Conservation (phyloP, 768 basidiomycete genomes). For the Suillus tomentosus region DNA sequence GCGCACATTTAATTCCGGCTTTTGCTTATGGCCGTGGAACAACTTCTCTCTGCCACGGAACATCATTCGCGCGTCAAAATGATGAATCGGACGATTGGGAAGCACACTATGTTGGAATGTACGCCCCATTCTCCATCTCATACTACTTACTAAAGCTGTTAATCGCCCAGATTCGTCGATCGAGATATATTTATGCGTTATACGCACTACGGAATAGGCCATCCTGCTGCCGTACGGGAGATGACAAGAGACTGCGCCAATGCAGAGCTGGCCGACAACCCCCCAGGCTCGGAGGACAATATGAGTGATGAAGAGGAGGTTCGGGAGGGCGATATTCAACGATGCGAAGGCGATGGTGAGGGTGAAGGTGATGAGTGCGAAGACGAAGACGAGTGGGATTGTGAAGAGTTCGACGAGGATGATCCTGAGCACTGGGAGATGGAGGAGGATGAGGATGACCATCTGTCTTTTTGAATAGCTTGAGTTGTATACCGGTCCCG, state of each 20-base stretch:
- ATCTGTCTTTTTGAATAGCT: no score
- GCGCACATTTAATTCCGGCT: no score
- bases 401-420: no score
- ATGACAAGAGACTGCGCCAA: background rate
- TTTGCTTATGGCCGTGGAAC: no score
- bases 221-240: background rate
- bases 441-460: no score
- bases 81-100: no score
- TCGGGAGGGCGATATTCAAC: background rate
- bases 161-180: background rate
- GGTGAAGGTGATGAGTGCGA: background rate
- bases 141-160: background rate
- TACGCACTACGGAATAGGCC: background rate
- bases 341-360: background rate
- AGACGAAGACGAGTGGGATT: no score
- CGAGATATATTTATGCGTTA: background rate
- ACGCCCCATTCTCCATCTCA: no score
- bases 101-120: background rate
- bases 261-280: background rate
- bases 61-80: no score
- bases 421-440: no score
- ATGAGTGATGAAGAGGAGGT: no score
- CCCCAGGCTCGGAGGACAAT: background rate
- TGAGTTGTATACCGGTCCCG: slow-evolving; percentile 84
- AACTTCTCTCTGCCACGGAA: no score